Percentiles rank a stretch among this genome's conserved stretches.
phyloP scores from a whole-genome alignment of 2,329 filamentous ascomycete genomes.

The Pestalotiopsis sp. region DNA sequence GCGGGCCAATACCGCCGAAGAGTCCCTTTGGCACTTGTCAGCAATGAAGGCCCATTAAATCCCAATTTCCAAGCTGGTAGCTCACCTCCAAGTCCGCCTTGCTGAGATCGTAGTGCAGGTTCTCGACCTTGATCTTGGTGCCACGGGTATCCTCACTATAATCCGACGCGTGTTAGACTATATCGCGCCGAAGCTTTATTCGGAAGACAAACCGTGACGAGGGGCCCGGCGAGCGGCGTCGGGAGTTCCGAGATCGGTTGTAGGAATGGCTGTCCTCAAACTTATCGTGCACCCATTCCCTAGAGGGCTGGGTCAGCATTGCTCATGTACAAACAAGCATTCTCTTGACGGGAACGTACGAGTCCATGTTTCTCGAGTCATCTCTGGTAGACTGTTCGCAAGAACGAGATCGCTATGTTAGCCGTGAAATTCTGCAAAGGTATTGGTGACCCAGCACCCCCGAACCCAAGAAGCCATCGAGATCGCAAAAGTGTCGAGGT shows the following conservation, averaged over 20 bases:
- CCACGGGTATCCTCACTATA: constrained; percentile 53
- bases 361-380: constrained; percentile 67
- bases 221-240: constrained; percentile 41
- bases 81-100: constrained; percentile 79
- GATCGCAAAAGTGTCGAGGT: constrained; percentile 17
- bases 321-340: not conserved
- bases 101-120: constrained; percentile 89
- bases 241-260: constrained; percentile 18
- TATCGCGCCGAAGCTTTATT: not conserved
- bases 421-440: constrained; percentile 35
- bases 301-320: constrained; percentile 15
- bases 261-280: constrained; percentile 68
- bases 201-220: constrained; percentile 12
- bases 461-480: not conserved
- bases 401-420: constrained; percentile 52
- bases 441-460: constrained; percentile 2
- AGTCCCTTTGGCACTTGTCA: constrained; percentile 63
- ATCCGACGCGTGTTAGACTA: not conserved
- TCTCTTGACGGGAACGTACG: constrained; percentile 49
- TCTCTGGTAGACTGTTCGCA: constrained; percentile 55
- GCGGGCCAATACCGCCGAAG: constrained; percentile 76
- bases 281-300: constrained; percentile 94
- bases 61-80: not conserved
- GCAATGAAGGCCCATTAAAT: constrained; percentile 11
- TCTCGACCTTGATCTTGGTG: constrained; percentile 80